Evolutionary conservation across 1,284 basidiomycete species (phyloP).

Genomic region (Austroboletus niveus): DNA sequence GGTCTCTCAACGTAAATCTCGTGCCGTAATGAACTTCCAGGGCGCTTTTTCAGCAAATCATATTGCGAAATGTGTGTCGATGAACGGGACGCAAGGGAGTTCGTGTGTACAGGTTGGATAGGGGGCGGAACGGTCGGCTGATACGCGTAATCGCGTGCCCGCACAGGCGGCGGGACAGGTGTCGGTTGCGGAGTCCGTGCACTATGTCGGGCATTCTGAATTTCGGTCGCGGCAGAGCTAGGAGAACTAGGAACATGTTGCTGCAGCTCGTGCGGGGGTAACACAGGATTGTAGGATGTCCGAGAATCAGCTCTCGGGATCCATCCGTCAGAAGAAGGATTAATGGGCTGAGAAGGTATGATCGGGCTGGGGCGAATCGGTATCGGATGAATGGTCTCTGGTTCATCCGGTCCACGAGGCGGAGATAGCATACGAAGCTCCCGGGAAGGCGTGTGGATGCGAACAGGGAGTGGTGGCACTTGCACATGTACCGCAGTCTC

Average conservation of each 20-base stretch:
- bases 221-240: constrained; percentile 12
- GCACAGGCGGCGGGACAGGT: constrained; percentile 24
- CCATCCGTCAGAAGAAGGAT: constrained; percentile 36
- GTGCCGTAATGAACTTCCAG: constrained; percentile 26
- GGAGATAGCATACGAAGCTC: constrained; percentile 18
- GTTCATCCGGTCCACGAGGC: constrained; percentile 15
- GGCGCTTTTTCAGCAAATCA: constrained; percentile 30
- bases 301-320: constrained; percentile 38
- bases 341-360: constrained; percentile 12
- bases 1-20: constrained; percentile 22
- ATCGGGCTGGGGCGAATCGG: constrained; percentile 28
- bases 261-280: constrained; percentile 38
- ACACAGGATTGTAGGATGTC: constrained; percentile 33
- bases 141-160: constrained; percentile 34
- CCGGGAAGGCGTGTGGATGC: constrained; percentile 20
- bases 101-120: constrained; percentile 11
- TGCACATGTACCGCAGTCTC: constrained; percentile 26
- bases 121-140: constrained; percentile 10
- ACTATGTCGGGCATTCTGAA: constrained; percentile 7
- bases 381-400: constrained; percentile 35
- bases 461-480: constrained; percentile 27
- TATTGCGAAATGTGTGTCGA: constrained; percentile 33
- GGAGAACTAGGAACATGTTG: constrained; percentile 26
- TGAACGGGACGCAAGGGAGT: constrained; percentile 25
- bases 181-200: constrained; percentile 9